phyloP scores from a whole-genome alignment of 2,329 filamentous ascomycete species.

The Fonsecaea erecta region DNA sequence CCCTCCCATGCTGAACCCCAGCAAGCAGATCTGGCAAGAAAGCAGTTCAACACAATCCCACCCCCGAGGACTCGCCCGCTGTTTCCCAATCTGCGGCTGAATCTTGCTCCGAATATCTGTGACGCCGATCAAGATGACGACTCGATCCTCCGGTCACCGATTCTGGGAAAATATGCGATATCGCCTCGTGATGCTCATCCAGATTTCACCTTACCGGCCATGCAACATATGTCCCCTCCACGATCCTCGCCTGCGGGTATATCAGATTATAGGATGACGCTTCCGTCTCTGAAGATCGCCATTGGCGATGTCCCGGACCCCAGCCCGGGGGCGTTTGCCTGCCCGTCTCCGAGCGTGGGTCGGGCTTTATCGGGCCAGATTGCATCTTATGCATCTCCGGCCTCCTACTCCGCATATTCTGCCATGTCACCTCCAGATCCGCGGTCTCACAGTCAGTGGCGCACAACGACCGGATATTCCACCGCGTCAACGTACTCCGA shows the following conservation, averaged over 20 bases:
- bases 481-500: slow-evolving; percentile 32
- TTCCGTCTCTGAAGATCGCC: slow-evolving; percentile 50
- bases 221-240: slow-evolving; percentile 46
- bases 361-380: slow-evolving; percentile 38
- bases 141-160: slow-evolving; percentile 40
- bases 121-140: slow-evolving; percentile 34
- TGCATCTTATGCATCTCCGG: slow-evolving; percentile 42
- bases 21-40: slow-evolving; percentile 2
- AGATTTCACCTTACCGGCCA: slow-evolving; percentile 45
- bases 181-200: slow-evolving; percentile 40
- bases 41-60: slow-evolving; percentile 15
- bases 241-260: slow-evolving; percentile 42
- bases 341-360: slow-evolving; percentile 37
- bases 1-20: background rate
- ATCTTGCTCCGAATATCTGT: slow-evolving; percentile 12
- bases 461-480: slow-evolving; percentile 29
- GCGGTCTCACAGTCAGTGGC: slow-evolving; percentile 40
- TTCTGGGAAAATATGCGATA: slow-evolving; percentile 43
- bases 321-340: slow-evolving; percentile 36
- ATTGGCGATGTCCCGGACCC: slow-evolving; percentile 44
- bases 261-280: slow-evolving; percentile 44
- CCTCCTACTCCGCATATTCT: slow-evolving; percentile 43
- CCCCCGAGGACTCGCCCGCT: slow-evolving; percentile 10
- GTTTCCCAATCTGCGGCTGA: slow-evolving; percentile 4
- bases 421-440: slow-evolving; percentile 46